These are phyloP conservation scores for Beta corolliflora DNA, from an alignment of 179 eudicot species.

Conservation along the genomic window DNA sequence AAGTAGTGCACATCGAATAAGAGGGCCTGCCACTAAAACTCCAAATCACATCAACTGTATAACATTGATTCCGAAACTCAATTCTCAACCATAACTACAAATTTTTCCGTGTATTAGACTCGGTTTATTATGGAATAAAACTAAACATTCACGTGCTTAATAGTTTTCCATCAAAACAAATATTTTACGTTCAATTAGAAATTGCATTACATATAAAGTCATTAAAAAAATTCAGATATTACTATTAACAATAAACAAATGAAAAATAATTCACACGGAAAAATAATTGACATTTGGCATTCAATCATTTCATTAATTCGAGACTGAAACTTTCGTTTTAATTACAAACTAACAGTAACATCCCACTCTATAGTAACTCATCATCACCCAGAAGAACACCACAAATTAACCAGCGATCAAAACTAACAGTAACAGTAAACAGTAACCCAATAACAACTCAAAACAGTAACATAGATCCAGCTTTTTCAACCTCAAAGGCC, in stretches of 20 bases:
- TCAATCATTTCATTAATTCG: constrained; percentile 22
- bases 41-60: no score
- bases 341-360: constrained; percentile 37
- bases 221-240: not conserved
- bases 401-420: constrained; percentile 21
- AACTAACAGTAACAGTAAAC: constrained; percentile 12
- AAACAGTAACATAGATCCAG: constrained; percentile 4
- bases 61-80: no score
- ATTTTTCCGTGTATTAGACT: no score
- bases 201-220: no score
- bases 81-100: no score
- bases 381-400: no score
- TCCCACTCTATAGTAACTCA: not conserved
- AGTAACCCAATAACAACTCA: constrained; percentile 6
- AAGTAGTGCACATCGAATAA: no score
- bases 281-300: not conserved
- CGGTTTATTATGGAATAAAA: no score
- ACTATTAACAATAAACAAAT: not conserved
- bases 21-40: no score
- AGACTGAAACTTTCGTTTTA: constrained; percentile 22
- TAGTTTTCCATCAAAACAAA: no score
- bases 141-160: no score
- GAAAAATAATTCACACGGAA: not conserved
- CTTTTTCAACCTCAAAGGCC: not conserved
- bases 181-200: no score